Evolutionary conservation across 2,329 filamentous ascomycete species (phyloP), one percentile per base, ranked within the genome.

Genomic region (Arthrobotrys megalospora): DNA sequence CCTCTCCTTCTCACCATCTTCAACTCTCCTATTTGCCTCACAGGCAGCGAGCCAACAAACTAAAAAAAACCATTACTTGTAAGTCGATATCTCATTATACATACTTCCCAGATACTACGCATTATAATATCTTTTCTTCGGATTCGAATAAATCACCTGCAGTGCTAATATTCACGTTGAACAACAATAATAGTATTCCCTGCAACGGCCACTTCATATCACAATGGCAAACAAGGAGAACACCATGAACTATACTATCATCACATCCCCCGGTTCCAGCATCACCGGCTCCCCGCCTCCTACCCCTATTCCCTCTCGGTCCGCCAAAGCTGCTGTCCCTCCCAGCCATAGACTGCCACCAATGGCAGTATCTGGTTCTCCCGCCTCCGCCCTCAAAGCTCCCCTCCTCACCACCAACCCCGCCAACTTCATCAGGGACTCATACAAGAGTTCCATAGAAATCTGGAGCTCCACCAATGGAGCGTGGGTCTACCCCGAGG

Each of bases 361-460:
- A 36, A 55, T 32, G 21, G 34, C 21, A 28, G 36, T 32, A 3
- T 55, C 36, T 19, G 45, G 19, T 11, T 14, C n/a, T 8, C 5
- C 47, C 10, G n/a, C 63, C 5, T 12, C n/a, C 19, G 24, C 16
- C 10, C 24, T 32, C 16, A 28, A 14, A 19, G 10, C 8, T 6
- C 6, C 32, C 12, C 16, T 38, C 32, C 47, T 55, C 14, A 53
- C 63, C 5, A 43, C 12, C 14, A 67, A 75, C 41, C 70, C 69
- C 2, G 28, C 60, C 4, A 32, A n/a, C 3, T 66, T 67, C 28
- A 38, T 60, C 38, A 38, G 19, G 24, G 62, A 75, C 28, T 24
- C 62, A 10, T 62, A 62, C 50, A 75, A 50, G 32, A 52, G 50
- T 0, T 60, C 50, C 16, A 43, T 75, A 21, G 70, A 75, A 41